phyloP scores from a whole-genome alignment of 345 rosid species.

The Brassica juncea region DNA sequence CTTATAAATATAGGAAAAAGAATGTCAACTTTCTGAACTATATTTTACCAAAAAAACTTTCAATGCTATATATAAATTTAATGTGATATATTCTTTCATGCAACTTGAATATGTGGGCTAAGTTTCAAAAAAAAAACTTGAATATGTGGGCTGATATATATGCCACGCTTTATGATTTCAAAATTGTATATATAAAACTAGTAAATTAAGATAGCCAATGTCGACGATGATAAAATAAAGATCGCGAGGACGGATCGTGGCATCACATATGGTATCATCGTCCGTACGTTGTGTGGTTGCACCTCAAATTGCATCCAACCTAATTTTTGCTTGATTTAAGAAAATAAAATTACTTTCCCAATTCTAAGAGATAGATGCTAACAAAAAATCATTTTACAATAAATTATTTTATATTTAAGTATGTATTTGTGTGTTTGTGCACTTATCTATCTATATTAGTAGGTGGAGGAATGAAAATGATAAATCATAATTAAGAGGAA shows the following conservation, averaged over 20 bases:
- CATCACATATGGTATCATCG: conserved; percentile 7
- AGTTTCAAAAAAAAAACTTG: background rate
- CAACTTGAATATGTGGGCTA: background rate
- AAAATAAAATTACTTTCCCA: background rate
- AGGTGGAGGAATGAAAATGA: conserved; percentile 13
- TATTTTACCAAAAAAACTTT: no score
- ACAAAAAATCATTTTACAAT: background rate
- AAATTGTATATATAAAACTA: no score
- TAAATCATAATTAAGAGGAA: background rate
- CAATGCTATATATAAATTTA: no score
- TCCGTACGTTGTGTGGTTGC: conserved; percentile 7
- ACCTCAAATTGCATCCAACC: background rate
- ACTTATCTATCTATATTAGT: background rate
- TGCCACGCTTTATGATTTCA: background rate
- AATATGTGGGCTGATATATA: background rate
- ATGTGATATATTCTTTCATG: background rate
- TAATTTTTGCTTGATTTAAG: background rate
- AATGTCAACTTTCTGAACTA: background rate
- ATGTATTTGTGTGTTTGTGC: background rate
- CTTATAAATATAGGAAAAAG: background rate
- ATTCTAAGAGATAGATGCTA: background rate
- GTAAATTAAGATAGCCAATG: background rate
- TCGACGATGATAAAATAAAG: background rate
- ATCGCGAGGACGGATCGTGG: conserved; percentile 25
- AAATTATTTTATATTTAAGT: no score